Evolutionary conservation across 345 rosid genomes (phyloP).

Genomic region (Dipteronia sinensis): DNA sequence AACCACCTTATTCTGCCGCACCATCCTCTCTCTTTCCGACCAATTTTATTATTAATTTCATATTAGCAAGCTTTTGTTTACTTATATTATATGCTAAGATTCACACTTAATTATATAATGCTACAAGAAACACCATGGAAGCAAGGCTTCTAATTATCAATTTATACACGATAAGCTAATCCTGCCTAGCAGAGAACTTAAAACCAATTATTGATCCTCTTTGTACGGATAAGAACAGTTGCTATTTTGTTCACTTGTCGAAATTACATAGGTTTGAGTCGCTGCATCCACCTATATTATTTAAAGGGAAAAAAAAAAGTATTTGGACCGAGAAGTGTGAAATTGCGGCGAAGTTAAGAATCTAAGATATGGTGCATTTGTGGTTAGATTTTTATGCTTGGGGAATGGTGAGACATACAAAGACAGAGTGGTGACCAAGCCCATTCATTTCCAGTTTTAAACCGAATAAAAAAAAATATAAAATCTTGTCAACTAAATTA

Average conservation of each 20-base stretch:
- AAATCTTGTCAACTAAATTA: too few species aligned
- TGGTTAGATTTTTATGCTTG: background rate
- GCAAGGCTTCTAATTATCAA: background rate
- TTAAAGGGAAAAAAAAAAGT: too few species aligned
- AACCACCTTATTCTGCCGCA: background rate
- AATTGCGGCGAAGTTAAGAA: too few species aligned
- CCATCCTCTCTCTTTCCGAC: background rate
- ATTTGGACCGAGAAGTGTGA: too few species aligned
- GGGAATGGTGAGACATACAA: background rate
- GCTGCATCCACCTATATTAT: too few species aligned
- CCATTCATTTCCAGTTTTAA: background rate
- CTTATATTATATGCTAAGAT: background rate
- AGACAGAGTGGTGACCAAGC: background rate
- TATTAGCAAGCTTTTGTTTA: background rate
- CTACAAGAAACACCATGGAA: background rate
- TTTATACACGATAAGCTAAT: background rate
- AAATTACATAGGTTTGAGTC: too few species aligned
- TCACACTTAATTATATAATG: background rate
- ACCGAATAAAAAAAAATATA: background rate
- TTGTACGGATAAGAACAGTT: background rate
- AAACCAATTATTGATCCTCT: background rate
- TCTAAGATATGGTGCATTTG: background rate
- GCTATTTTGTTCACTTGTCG: too few species aligned
- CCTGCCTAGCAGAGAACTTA: too few species aligned
- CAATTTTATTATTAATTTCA: too few species aligned